Conservation (phyloP, 768 basidiomycete genomes). For the Pulveroboletus sp. region DNA sequence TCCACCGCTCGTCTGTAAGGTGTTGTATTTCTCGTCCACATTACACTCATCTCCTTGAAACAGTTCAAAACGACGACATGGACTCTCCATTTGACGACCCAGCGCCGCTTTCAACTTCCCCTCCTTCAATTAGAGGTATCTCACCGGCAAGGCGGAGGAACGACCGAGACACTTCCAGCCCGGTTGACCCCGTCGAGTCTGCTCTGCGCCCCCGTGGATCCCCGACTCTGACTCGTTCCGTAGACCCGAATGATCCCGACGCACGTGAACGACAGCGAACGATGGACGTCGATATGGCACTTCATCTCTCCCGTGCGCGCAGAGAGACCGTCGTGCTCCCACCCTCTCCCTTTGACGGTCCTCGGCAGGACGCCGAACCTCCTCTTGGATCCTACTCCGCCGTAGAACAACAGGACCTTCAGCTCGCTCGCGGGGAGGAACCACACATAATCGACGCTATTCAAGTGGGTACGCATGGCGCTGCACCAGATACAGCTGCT, state of each 20-base stretch:
- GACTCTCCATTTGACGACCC: constrained; percentile 37
- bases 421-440: constrained; percentile 36
- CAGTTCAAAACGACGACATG: constrained; percentile 28
- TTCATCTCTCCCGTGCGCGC: constrained; percentile 72
- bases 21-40: constrained; percentile 5
- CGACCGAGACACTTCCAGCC: constrained; percentile 33
- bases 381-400: constrained; percentile 44
- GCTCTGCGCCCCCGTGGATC: constrained; percentile 50
- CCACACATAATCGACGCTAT: constrained; percentile 14
- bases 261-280: constrained; percentile 84
- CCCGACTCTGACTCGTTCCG: constrained; percentile 59
- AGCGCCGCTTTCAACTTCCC: constrained; percentile 37
- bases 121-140: constrained; percentile 37
- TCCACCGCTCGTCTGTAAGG: constrained; percentile 10
- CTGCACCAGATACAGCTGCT: constrained; percentile 6
- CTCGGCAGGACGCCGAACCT: constrained; percentile 29
- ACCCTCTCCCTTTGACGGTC: constrained; percentile 33
- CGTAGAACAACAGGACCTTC: constrained; percentile 48
- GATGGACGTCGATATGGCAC: constrained; percentile 93
- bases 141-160: constrained; percentile 41
- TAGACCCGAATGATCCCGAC: constrained; percentile 70
- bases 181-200: constrained; percentile 40
- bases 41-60: not conserved
- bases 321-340: constrained; percentile 52
- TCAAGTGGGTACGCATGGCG: constrained; percentile 4